Conservation (phyloP, 768 basidiomycete species). For the Collybia sp. region DNA sequence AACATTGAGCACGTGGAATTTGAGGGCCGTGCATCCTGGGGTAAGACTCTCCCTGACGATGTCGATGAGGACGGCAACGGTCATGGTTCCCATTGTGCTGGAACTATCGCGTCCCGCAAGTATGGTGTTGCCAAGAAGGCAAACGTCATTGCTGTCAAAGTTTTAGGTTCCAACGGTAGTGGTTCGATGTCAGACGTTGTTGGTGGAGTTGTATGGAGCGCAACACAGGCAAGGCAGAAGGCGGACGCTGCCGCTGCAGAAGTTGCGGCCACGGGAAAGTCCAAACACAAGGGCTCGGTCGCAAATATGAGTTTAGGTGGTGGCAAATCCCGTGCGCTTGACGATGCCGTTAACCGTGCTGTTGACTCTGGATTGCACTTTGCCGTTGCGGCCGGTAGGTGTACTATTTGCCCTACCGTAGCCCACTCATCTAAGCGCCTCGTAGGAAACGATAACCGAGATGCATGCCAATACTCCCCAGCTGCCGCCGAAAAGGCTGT, state of each 20-base stretch:
- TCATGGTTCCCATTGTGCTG: slow-evolving; percentile 93
- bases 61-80: slow-evolving; percentile 91
- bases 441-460: slow-evolving; percentile 74
- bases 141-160: slow-evolving; percentile 86
- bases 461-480: slow-evolving; percentile 92
- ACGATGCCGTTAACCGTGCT: slow-evolving; percentile 81
- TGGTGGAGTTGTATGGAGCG: slow-evolving; percentile 82
- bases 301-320: slow-evolving; percentile 98
- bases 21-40: slow-evolving; percentile 88
- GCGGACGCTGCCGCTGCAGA: slow-evolving; percentile 61
- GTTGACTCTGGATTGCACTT: slow-evolving; percentile 88
- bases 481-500: slow-evolving; percentile 86
- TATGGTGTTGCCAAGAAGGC: slow-evolving; percentile 97
- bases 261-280: slow-evolving; percentile 66
- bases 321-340: slow-evolving; percentile 83
- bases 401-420: neutral
- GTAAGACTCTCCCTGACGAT: slow-evolving; percentile 89
- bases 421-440: neutral
- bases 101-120: slow-evolving; percentile 89
- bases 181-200: slow-evolving; percentile 96
- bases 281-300: slow-evolving; percentile 88
- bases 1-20: slow-evolving; percentile 83
- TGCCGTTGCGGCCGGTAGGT: slow-evolving; percentile 89
- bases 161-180: slow-evolving; percentile 90
- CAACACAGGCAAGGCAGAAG: slow-evolving; percentile 44